A percentile compares a stretch with the other conserved stretches of the same genome.
Conservation (phyloP, 768 basidiomycete species). For the Tylopilus balloui region DNA sequence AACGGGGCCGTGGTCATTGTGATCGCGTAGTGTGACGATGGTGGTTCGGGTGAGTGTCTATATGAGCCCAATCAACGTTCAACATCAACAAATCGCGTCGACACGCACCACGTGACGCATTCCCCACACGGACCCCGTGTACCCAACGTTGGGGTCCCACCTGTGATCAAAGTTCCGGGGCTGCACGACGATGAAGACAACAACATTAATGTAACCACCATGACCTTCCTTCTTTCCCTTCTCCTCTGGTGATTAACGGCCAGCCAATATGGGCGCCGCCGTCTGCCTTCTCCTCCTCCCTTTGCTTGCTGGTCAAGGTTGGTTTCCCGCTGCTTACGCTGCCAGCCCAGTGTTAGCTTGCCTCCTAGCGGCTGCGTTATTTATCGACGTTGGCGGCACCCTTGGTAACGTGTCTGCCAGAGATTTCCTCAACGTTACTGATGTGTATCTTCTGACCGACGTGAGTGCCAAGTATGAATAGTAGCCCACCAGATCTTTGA, state of each 20-base stretch:
- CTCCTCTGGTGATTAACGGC: conserved; percentile 31
- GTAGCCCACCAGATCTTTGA: not conserved
- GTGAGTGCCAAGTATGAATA: conserved; percentile 20
- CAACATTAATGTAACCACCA: too few species aligned
- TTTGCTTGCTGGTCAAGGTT: conserved; percentile 61
- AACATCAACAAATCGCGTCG: conserved; percentile 31
- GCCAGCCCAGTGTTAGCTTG: not conserved
- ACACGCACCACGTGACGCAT: conserved; percentile 22
- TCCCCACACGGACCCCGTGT: conserved; percentile 9
- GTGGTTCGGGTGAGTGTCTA: conserved; percentile 12
- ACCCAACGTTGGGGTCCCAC: not conserved
- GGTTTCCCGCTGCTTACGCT: conserved; percentile 1
- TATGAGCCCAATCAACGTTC: conserved; percentile 26
- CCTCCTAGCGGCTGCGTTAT: conserved; percentile 41
- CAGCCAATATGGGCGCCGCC: conserved; percentile 27
- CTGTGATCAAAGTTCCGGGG: too few species aligned
- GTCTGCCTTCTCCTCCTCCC: conserved; percentile 28
- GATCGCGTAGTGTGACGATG: conserved; percentile 8
- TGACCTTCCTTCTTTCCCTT: conserved; percentile 9
- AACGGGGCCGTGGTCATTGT: conserved; percentile 43
- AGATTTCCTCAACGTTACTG: conserved; percentile 43
- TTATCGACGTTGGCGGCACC: conserved; percentile 40
- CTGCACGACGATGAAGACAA: too few species aligned
- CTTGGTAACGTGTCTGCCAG: conserved; percentile 36
- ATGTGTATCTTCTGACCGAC: conserved; percentile 24